These are phyloP conservation scores for Mycena maculata DNA, from an alignment of 768 basidiomycete species.

Conservation along the genomic window DNA sequence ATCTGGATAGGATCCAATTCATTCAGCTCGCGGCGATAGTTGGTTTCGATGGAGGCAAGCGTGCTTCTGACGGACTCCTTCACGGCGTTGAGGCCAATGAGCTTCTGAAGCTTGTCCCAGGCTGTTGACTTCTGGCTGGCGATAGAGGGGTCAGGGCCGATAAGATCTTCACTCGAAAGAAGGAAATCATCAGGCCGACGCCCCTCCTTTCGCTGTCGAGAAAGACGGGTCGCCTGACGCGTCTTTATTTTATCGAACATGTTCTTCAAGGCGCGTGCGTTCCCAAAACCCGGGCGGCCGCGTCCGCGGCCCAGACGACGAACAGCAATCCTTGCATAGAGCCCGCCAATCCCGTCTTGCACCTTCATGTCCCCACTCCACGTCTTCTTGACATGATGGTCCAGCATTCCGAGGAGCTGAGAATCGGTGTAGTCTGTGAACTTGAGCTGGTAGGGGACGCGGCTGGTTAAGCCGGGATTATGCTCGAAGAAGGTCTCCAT, in stretches of 20 bases:
- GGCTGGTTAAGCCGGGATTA: slow-evolving; percentile 75
- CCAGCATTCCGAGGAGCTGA: slow-evolving; percentile 68
- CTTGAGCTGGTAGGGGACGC: slow-evolving; percentile 70
- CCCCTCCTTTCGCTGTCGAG: slow-evolving; percentile 54
- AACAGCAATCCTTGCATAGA: slow-evolving; percentile 67
- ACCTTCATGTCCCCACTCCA: slow-evolving; percentile 64
- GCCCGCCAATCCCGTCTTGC: slow-evolving; percentile 63
- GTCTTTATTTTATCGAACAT: slow-evolving; percentile 58
- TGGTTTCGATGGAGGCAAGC: slow-evolving; percentile 58
- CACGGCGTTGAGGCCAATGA: slow-evolving; percentile 68
- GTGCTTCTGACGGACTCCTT: slow-evolving; percentile 65
- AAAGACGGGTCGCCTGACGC: slow-evolving; percentile 65
- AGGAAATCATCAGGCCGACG: slow-evolving; percentile 59
- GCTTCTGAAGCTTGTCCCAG: slow-evolving; percentile 62
- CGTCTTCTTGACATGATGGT: slow-evolving; percentile 57
- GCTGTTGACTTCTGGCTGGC: slow-evolving; percentile 58
- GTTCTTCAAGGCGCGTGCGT: slow-evolving; percentile 70
- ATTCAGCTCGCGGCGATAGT: slow-evolving; percentile 69
- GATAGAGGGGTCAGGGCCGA: slow-evolving; percentile 71
- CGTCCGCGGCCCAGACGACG: slow-evolving; percentile 73
- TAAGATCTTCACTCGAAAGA: slow-evolving; percentile 65
- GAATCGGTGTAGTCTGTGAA: slow-evolving; percentile 72
- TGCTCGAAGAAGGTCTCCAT: slow-evolving; percentile 86
- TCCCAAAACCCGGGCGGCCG: slow-evolving; percentile 71
- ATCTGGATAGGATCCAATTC: slow-evolving; percentile 65